Conservation (phyloP, 176 grass and related monocot species). For the Oropetium thomaeum region DNA sequence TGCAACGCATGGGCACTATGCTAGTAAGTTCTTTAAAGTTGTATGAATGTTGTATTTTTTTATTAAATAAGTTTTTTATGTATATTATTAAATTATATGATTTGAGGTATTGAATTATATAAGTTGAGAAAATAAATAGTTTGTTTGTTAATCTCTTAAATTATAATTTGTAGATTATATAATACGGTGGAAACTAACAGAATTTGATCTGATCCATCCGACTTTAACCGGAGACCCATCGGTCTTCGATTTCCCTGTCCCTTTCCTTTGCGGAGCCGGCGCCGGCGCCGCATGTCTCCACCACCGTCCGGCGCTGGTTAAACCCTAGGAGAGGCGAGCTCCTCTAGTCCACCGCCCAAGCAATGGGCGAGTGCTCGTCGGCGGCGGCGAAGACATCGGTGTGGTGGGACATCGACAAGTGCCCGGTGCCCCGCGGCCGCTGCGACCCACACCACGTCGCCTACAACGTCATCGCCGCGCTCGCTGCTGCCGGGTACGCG, state of each 20-base stretch:
- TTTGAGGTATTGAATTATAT: too few species aligned
- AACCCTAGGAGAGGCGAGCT: constrained; percentile 21
- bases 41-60: too few species aligned
- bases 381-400: constrained; percentile 62
- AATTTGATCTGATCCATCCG: constrained; percentile 2
- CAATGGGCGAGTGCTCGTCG: constrained; percentile 28
- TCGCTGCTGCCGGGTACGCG: constrained; percentile 47
- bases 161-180: too few species aligned
- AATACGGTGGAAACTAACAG: too few species aligned
- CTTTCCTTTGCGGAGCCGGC: constrained; percentile 2
- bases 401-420: constrained; percentile 93
- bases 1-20: too few species aligned
- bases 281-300: not conserved
- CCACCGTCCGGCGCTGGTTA: constrained; percentile 3
- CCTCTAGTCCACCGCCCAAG: not conserved
- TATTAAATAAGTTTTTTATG: too few species aligned
- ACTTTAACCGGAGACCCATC: not conserved
- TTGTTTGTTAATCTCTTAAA: too few species aligned
- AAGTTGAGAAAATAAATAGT: too few species aligned
- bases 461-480: constrained; percentile 61
- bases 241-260: not conserved
- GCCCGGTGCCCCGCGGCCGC: constrained; percentile 47
- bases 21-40: too few species aligned
- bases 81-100: too few species aligned
- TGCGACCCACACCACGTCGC: constrained; percentile 64